A percentile compares a stretch with the other conserved stretches of the same genome.
These are phyloP conservation scores for Bipolaris gigantea DNA, from an alignment of 2,329 filamentous ascomycete species.

Conservation along the genomic window DNA sequence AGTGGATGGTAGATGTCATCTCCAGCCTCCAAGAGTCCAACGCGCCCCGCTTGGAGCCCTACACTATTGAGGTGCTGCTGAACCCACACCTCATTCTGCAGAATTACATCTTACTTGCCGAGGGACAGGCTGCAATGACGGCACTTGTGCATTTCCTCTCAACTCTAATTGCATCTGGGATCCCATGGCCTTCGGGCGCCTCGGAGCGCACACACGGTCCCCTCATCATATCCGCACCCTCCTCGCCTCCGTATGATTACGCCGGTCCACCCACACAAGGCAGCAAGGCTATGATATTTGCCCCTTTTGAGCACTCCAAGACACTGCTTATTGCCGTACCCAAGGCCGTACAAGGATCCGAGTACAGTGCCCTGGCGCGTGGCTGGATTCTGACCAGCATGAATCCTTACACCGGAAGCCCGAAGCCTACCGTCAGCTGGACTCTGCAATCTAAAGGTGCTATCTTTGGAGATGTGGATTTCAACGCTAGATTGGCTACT, in stretches of 20 bases:
- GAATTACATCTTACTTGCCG: slow-evolving; percentile 38
- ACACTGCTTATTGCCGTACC: slow-evolving; percentile 38
- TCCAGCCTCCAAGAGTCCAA: slow-evolving; percentile 27
- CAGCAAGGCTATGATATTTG: slow-evolving; percentile 37
- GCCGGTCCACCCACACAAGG: neutral
- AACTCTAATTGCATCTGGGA: slow-evolving; percentile 31
- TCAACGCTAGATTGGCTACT: slow-evolving; percentile 20
- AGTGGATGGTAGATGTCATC: slow-evolving; percentile 45
- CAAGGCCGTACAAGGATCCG: slow-evolving; percentile 23
- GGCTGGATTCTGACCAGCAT: slow-evolving; percentile 46
- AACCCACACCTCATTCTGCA: slow-evolving; percentile 43
- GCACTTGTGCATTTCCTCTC: slow-evolving; percentile 25
- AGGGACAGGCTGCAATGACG: slow-evolving; percentile 23
- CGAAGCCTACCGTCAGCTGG: slow-evolving; percentile 40
- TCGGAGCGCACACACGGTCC: slow-evolving; percentile 38
- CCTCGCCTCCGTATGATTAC: slow-evolving; percentile 1
- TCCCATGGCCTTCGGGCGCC: slow-evolving; percentile 38
- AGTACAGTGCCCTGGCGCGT: slow-evolving; percentile 28
- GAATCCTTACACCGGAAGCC: slow-evolving; percentile 27
- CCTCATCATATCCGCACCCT: slow-evolving; percentile 27
- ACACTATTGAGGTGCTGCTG: slow-evolving; percentile 30
- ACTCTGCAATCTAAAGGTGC: slow-evolving; percentile 46
- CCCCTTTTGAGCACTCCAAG: slow-evolving; percentile 38
- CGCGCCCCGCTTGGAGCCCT: slow-evolving; percentile 12
- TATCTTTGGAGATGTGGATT: slow-evolving; percentile 43